phyloP scores from a whole-genome alignment of 2,329 filamentous ascomycete genomes.

The Aureobasidium sp. region DNA sequence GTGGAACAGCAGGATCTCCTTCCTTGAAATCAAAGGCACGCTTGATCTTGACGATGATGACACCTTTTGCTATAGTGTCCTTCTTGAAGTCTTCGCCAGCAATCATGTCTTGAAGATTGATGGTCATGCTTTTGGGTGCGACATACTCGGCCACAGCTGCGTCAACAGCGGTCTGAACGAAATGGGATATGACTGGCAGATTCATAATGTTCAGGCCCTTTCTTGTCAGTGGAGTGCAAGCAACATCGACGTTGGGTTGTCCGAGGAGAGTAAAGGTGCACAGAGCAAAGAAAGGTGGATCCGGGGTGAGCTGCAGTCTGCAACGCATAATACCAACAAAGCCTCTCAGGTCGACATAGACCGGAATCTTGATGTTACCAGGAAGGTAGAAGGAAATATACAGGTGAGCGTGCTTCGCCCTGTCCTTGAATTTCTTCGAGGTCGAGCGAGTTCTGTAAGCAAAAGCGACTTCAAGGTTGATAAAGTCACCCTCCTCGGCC shows the following conservation, averaged over 20 bases:
- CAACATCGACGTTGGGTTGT: conserved; percentile 64
- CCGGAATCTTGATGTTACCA: conserved; percentile 49
- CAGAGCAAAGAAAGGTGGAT: conserved; percentile 70
- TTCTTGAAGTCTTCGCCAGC: conserved; percentile 74
- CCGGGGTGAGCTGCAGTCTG: conserved; percentile 65
- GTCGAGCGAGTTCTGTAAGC: conserved; percentile 61
- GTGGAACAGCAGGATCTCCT: conserved; percentile 57
- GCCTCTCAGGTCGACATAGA: conserved; percentile 70
- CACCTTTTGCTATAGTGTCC: conserved; percentile 58
- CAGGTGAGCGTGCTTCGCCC: conserved; percentile 66
- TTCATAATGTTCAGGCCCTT: conserved; percentile 68
- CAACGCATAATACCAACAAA: conserved; percentile 64
- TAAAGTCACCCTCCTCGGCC: conserved; percentile 69
- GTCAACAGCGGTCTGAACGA: conserved; percentile 67
- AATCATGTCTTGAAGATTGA: conserved; percentile 71
- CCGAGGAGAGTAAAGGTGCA: conserved; percentile 69
- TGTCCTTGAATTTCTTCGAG: conserved; percentile 52
- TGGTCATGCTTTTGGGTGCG: conserved; percentile 65
- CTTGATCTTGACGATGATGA: conserved; percentile 60
- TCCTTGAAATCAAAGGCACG: conserved; percentile 64
- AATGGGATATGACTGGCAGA: conserved; percentile 65
- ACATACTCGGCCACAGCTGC: conserved; percentile 70
- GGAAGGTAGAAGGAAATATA: conserved; percentile 66
- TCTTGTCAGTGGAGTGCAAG: conserved; percentile 63
- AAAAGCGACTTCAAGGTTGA: conserved; percentile 69